Conservation (phyloP, 2,329 filamentous ascomycete species). For the Monosporascus sp. region DNA sequence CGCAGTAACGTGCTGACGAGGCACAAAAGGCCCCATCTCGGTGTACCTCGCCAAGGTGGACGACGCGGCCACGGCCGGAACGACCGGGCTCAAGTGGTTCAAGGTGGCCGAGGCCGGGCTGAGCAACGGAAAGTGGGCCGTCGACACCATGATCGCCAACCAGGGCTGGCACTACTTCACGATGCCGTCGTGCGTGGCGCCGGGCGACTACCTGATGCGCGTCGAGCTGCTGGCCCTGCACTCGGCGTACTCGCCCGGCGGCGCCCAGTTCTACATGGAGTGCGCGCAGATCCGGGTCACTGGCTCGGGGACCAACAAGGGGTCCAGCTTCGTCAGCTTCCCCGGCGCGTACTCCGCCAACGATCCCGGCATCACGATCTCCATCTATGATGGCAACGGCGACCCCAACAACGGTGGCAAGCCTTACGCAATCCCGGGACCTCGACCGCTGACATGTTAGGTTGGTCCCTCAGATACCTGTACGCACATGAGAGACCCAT, state of each 20-base stretch:
- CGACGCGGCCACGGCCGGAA: constrained; percentile 36
- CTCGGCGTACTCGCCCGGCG: constrained; percentile 25
- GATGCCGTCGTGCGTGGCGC: constrained; percentile 32
- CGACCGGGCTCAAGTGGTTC: constrained; percentile 40
- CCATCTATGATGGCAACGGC: constrained; percentile 28
- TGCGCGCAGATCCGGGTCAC: constrained; percentile 30
- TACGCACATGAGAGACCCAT: too few relatives aligned
- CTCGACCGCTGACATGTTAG: background rate
- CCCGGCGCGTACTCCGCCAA: constrained; percentile 29
- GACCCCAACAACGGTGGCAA: constrained; percentile 1
- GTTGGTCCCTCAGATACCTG: too few relatives aligned
- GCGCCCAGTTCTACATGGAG: constrained; percentile 33
- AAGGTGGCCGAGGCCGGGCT: constrained; percentile 41
- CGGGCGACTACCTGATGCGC: constrained; percentile 37
- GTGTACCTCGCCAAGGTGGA: constrained; percentile 44
- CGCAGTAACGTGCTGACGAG: background rate
- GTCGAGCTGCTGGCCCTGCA: constrained; percentile 36
- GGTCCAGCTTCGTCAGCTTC: constrained; percentile 26
- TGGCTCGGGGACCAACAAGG: constrained; percentile 25
- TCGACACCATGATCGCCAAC: constrained; percentile 42
- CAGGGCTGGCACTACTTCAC: constrained; percentile 37
- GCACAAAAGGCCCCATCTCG: constrained; percentile 35
- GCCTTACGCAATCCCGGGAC: background rate
- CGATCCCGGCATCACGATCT: constrained; percentile 28
- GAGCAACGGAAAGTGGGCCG: constrained; percentile 37